Conservation (phyloP, 2,329 filamentous ascomycete species). For the Paraconiothyrium sp. region DNA sequence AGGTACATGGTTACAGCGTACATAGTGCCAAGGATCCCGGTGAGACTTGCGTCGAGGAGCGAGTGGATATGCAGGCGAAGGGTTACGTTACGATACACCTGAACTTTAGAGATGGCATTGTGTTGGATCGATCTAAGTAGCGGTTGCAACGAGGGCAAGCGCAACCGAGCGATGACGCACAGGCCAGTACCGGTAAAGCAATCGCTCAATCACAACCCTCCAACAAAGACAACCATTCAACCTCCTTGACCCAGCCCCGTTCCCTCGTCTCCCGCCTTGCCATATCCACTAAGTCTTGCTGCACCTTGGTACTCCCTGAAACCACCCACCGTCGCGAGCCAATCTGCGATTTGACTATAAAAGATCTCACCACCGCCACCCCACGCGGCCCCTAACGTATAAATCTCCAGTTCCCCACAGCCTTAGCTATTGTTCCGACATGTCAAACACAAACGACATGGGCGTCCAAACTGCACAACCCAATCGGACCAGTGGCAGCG, state of each 20-base stretch:
- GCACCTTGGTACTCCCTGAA: conserved; percentile 11
- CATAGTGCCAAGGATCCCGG: no score
- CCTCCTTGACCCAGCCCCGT: conserved; percentile 31
- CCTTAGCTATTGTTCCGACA: conserved; percentile 79
- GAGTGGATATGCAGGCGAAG: no score
- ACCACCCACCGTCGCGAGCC: conserved; percentile 12
- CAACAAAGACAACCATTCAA: conserved; percentile 50
- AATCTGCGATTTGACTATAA: conserved; percentile 11
- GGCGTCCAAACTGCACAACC: conserved; percentile 27
- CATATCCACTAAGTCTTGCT: conserved; percentile 1
- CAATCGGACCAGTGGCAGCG: conserved; percentile 18
- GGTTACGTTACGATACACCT: no score
- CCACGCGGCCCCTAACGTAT: conserved; percentile 7
- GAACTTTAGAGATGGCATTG: no score
- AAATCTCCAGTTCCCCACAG: conserved; percentile 10
- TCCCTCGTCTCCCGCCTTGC: conserved; percentile 24
- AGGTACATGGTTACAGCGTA: not conserved
- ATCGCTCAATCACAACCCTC: conserved; percentile 42
- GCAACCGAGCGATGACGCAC: conserved; percentile 37
- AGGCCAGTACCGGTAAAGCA: conserved; percentile 22
- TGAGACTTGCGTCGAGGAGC: no score
- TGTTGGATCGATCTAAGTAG: not conserved
- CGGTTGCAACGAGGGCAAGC: conserved; percentile 7
- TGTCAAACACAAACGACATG: conserved; percentile 53
- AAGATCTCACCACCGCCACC: conserved; percentile 8